Conservation (phyloP, 768 basidiomycete species). For the Panaeolus papilionaceus region DNA sequence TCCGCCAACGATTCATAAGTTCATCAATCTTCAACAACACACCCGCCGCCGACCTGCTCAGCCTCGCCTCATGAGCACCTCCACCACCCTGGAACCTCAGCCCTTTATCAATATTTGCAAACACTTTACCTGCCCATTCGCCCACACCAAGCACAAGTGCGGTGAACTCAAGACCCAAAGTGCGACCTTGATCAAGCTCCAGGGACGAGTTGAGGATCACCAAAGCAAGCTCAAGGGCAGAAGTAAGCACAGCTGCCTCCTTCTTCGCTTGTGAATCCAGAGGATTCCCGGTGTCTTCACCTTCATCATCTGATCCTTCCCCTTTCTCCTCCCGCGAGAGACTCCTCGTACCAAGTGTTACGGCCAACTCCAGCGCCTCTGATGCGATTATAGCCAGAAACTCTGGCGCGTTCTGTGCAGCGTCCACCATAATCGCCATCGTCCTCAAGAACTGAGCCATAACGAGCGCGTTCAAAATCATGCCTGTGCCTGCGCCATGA, state of each 20-base stretch:
- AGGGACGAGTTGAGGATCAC: slow-evolving; percentile 76
- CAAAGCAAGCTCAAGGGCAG: slow-evolving; percentile 80
- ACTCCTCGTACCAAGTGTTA: slow-evolving; percentile 76
- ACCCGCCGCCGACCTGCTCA: slow-evolving; percentile 77
- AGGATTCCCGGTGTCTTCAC: slow-evolving; percentile 35
- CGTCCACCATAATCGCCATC: slow-evolving; percentile 81
- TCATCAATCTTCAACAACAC: slow-evolving; percentile 80
- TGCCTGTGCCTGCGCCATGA: slow-evolving; percentile 77
- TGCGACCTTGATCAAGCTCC: slow-evolving; percentile 79
- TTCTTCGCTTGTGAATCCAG: slow-evolving; percentile 40
- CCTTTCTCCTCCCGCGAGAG: slow-evolving; percentile 47
- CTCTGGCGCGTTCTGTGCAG: slow-evolving; percentile 78
- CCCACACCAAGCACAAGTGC: slow-evolving; percentile 70
- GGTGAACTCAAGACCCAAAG: slow-evolving; percentile 78
- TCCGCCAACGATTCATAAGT: slow-evolving; percentile 35
- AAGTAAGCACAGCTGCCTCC: slow-evolving; percentile 76
- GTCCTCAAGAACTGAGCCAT: slow-evolving; percentile 80
- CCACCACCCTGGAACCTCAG: slow-evolving; percentile 65
- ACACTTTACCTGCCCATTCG: slow-evolving; percentile 82
- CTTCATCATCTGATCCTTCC: slow-evolving; percentile 35
- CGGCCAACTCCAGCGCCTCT: slow-evolving; percentile 81
- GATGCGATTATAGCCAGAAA: slow-evolving; percentile 87
- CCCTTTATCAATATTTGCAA: slow-evolving; percentile 70
- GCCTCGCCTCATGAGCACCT: slow-evolving; percentile 63
- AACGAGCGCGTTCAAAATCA: slow-evolving; percentile 80